Base-by-base conservation (phyloP, 208 protist genomes). In the Acanthamoeba triangularis region DNA sequence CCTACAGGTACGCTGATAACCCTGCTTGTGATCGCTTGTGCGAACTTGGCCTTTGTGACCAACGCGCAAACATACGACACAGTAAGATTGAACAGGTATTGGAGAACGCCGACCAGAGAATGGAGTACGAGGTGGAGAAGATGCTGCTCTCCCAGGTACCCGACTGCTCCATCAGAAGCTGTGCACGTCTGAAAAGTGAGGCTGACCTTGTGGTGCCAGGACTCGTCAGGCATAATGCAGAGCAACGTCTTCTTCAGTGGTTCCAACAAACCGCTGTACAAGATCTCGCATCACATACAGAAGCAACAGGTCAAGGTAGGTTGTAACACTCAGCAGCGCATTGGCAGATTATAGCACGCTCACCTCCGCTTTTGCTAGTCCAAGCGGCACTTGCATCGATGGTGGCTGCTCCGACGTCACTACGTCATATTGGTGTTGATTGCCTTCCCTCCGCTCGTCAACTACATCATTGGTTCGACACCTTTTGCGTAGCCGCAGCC, bases 91-190 rank as follows among this genome's bases (percentile, higher is more conserved):
- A 56, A 25, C 78, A 61, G 52, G 78, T 87, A 0, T 25, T 87
- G 47, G 78, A 87, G 78, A 87, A 87, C 30, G 78, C 78, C 7
- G 78, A 87, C 23, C 78, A 87, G 52, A 8, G 78, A 23, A 87
- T 87, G 78, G 78, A 63, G 18, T 87, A 87, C 20, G 78, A 87
- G 49, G 78, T 87, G 8, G 78, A 87, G 49, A 87, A 87, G 78
- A 87, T 87, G 78, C 78, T 87, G 13, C 78, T 87, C 28, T 87
- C 78, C 1, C 76, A 84, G 76, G 76, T 84, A 41, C 20, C 37
- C 3, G 7, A 44, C 67, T n/a, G 10, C 35, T 30, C 20, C 1
- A 4, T 41, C 37, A 3, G 37, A 41, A 41, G 49, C 14, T 18
- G 49, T 18, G 14, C 13, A n/a, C n/a, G n/a, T n/a, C 49, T 54